phyloP scores from a whole-genome alignment of 2,329 filamentous ascomycete species.

The Penicillium sp. region DNA sequence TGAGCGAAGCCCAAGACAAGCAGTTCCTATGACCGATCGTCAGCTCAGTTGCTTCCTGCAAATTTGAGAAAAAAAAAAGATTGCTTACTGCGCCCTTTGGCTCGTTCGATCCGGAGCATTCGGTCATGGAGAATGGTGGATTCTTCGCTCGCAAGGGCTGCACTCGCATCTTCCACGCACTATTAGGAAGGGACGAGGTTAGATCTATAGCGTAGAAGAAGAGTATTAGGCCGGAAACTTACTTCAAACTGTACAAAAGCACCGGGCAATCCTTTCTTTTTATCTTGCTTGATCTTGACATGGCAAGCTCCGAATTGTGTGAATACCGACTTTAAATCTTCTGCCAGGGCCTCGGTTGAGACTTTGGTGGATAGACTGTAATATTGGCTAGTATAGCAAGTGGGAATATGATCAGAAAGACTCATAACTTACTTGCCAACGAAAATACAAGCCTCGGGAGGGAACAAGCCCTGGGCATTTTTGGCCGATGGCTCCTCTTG shows the following conservation, averaged over 20 bases:
- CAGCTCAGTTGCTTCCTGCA: slow-evolving; percentile 11
- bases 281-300: slow-evolving; percentile 42
- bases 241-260: slow-evolving; percentile 48
- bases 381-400: slow-evolving; percentile 13
- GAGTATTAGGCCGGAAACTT: slow-evolving; percentile 10
- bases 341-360: slow-evolving; percentile 33
- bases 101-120: slow-evolving; percentile 25
- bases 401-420: neutral
- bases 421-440: slow-evolving; percentile 42
- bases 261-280: slow-evolving; percentile 37
- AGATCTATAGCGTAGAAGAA: neutral
- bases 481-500: slow-evolving; percentile 32
- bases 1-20: slow-evolving; percentile 23
- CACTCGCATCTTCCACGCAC: slow-evolving; percentile 34
- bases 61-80: neutral
- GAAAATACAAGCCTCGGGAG: slow-evolving; percentile 44
- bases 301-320: slow-evolving; percentile 39
- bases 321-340: slow-evolving; percentile 37
- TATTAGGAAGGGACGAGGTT: slow-evolving; percentile 14
- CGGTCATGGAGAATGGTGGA: slow-evolving; percentile 22
- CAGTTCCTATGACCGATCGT: slow-evolving; percentile 22
- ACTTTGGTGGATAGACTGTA: slow-evolving; percentile 34
- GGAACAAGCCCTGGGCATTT: slow-evolving; percentile 44
- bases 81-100: slow-evolving; percentile 26
- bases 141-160: slow-evolving; percentile 25